Evolutionary conservation across 2,329 filamentous ascomycete species (phyloP).

Genomic region (Alternaria alternata): DNA sequence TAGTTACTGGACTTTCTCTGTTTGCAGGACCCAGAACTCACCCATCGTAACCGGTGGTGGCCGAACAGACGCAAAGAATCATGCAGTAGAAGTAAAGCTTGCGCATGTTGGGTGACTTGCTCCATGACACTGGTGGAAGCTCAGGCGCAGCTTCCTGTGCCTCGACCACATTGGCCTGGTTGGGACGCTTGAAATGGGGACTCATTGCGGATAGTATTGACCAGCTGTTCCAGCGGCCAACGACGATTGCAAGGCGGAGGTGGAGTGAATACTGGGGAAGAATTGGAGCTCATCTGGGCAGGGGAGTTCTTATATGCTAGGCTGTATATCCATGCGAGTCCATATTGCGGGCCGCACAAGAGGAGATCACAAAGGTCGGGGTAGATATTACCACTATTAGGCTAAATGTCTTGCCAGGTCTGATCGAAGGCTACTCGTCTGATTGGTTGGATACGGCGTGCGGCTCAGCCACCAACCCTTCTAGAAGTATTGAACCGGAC

Average conservation of each 20-base stretch:
- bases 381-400: slow-evolving; percentile 24
- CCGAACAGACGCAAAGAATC: slow-evolving; percentile 63
- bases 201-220: slow-evolving; percentile 18
- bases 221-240: slow-evolving; percentile 16
- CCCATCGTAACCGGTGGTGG: slow-evolving; percentile 66
- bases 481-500: slow-evolving; percentile 22
- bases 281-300: slow-evolving; percentile 13
- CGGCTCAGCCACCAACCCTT: slow-evolving; percentile 25
- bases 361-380: slow-evolving; percentile 22
- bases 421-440: slow-evolving; percentile 14
- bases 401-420: slow-evolving; percentile 21
- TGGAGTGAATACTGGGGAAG: slow-evolving; percentile 24
- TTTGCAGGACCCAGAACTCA: slow-evolving; percentile 35
- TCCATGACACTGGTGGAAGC: not conserved
- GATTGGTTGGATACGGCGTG: slow-evolving; percentile 15
- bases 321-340: slow-evolving; percentile 11
- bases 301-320: slow-evolving; percentile 24
- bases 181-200: slow-evolving; percentile 22
- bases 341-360: slow-evolving; percentile 23
- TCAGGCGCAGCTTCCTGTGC: slow-evolving; percentile 22
- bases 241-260: slow-evolving; percentile 12
- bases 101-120: slow-evolving; percentile 34
- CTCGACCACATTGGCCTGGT: slow-evolving; percentile 21
- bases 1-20: not conserved
- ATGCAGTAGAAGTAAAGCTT: slow-evolving; percentile 64